These are phyloP conservation scores for Pontederia crassipes DNA, from an alignment of 176 grass and related monocot species.

Conservation along the genomic window DNA sequence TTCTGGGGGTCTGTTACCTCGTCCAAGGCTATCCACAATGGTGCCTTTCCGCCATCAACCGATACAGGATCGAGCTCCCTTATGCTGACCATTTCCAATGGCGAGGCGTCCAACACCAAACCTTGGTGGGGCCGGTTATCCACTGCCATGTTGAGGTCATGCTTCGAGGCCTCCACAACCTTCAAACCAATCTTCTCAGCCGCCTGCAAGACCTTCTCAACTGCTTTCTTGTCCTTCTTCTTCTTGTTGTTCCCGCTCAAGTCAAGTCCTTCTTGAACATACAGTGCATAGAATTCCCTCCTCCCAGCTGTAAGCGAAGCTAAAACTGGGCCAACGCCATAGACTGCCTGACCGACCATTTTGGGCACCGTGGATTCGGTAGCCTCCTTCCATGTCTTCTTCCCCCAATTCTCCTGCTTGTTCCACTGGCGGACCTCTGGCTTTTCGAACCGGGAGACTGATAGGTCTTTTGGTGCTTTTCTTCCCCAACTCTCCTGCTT, in stretches of 20 bases:
- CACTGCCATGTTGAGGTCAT: conserved; percentile 87
- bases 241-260: conserved; percentile 77
- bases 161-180: conserved; percentile 62
- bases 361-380: conserved; percentile 55
- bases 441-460: conserved; percentile 22
- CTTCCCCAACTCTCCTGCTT: conserved; percentile 71
- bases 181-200: conserved; percentile 66
- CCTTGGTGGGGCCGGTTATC: conserved; percentile 95
- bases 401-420: conserved; percentile 72
- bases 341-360: conserved; percentile 71
- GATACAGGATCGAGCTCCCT: conserved; percentile 59
- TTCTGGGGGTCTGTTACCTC: conserved; percentile 99
- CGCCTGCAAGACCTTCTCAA: conserved; percentile 51
- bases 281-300: conserved; percentile 80
- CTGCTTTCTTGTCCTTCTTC: conserved; percentile 83
- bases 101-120: conserved; percentile 79
- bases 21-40: conserved; percentile 83
- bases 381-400: conserved; percentile 61
- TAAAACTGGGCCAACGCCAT: conserved; percentile 73
- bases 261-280: conserved; percentile 80
- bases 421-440: conserved; percentile 48
- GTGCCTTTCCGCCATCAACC: conserved; percentile 42
- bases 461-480: conserved; percentile 46
- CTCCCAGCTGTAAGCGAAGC: conserved; percentile 59
- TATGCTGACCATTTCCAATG: conserved; percentile 77